phyloP scores from a whole-genome alignment of 169 alveolate species.

The Plasmodium gonderi region DNA sequence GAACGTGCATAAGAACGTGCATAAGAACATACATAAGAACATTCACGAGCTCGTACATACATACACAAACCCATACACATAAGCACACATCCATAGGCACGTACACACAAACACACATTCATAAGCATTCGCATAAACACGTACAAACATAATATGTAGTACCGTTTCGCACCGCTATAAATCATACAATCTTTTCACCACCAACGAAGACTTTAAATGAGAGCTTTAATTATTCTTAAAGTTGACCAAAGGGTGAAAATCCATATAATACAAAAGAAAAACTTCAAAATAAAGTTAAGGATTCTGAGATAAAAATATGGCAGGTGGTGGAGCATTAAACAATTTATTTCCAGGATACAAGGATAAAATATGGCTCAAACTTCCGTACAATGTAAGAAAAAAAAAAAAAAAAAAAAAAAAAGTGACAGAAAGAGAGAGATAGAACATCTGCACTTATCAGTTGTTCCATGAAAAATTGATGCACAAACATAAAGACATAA shows the following conservation, averaged over 20 bases:
- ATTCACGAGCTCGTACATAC: background rate
- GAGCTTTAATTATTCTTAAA: conserved; percentile 3
- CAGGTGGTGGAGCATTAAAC: conserved; percentile 90
- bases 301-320: conserved; percentile 50
- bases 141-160: no score
- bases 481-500: background rate
- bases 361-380: conserved; percentile 88
- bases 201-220: conserved; percentile 22
- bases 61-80: no score
- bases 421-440: background rate
- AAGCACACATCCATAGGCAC: no score
- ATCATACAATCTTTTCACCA: background rate
- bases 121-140: no score
- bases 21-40: background rate
- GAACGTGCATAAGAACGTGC: background rate
- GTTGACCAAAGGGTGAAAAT: background rate
- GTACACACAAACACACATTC: no score
- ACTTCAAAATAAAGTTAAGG: background rate
- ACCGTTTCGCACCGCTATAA: background rate
- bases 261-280: background rate
- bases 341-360: conserved; percentile 90
- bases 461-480: background rate
- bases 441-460: background rate
- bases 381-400: conserved; percentile 85
- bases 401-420: background rate